Evolutionary conservation across 2,329 filamentous ascomycete species (phyloP).

Genomic region (Orbilia javanica): DNA sequence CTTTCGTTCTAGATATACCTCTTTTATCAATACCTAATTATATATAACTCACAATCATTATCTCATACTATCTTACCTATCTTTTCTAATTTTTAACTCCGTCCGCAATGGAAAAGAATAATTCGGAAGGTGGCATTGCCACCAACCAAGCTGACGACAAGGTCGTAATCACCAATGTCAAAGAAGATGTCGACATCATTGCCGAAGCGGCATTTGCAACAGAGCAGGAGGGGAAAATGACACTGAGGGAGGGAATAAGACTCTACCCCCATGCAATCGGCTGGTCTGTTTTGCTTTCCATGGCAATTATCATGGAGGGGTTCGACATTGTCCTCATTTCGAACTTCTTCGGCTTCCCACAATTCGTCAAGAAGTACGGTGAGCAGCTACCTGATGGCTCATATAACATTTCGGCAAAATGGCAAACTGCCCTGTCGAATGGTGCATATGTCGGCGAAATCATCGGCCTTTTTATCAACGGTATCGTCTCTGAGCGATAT

Average conservation of each 20-base stretch:
- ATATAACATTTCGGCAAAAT: constrained; percentile 72
- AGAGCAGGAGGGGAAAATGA: constrained; percentile 76
- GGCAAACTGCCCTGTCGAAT: constrained; percentile 75
- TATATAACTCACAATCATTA: background rate
- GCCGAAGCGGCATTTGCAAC: constrained; percentile 48
- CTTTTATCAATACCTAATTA: background rate
- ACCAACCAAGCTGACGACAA: background rate
- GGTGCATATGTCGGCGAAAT: constrained; percentile 60
- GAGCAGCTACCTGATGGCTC: constrained; percentile 67
- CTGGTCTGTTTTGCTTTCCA: constrained; percentile 68
- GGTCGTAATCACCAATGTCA: constrained; percentile 3
- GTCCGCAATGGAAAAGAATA: constrained; percentile 27
- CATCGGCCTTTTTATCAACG: constrained; percentile 59
- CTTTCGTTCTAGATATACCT: background rate
- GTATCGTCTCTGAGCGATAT: constrained; percentile 58
- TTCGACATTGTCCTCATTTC: constrained; percentile 63
- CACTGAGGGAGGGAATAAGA: constrained; percentile 67
- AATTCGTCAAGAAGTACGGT: constrained; percentile 73
- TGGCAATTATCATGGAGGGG: constrained; percentile 69
- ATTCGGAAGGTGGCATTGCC: constrained; percentile 27
- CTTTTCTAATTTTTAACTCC: constrained; percentile 8
- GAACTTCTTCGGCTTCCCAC: constrained; percentile 69
- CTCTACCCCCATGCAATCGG: constrained; percentile 66
- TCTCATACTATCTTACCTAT: background rate
- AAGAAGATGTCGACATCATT: constrained; percentile 15